A percentile compares a stretch with the other conserved stretches of the same genome.
phyloP scores from a whole-genome alignment of 1,139 yeast genomes.

The Lodderomyces margitis region DNA sequence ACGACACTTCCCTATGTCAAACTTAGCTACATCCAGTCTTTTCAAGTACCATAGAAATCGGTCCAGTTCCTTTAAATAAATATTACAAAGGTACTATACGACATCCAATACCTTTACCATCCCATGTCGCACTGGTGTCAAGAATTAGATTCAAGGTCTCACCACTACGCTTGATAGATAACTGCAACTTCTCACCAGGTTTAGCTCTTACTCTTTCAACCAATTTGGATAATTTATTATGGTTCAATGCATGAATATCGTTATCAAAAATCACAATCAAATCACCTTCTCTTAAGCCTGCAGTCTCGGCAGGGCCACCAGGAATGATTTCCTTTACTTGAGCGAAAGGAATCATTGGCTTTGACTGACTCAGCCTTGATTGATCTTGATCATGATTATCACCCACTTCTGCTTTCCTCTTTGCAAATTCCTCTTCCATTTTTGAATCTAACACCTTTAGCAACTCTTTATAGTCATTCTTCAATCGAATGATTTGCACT shows the following conservation, averaged over 20 bases:
- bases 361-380: background rate
- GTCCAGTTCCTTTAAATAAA: background rate
- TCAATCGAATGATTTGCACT: conserved; percentile 60
- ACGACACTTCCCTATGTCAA: too few species aligned
- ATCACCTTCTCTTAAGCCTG: conserved; percentile 48
- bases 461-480: conserved; percentile 63
- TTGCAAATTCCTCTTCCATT: conserved; percentile 41
- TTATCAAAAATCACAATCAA: conserved; percentile 50
- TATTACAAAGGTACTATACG: conserved; percentile 48
- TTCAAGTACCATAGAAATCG: too few species aligned
- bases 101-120: conserved; percentile 77
- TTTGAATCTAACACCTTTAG: conserved; percentile 47
- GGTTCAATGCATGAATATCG: conserved; percentile 51
- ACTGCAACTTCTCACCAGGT: conserved; percentile 27
- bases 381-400: background rate
- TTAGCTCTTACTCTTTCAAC: conserved; percentile 29
- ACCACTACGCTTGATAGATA: conserved; percentile 35
- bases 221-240: conserved; percentile 41
- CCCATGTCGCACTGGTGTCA: conserved; percentile 60
- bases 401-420: conserved; percentile 7
- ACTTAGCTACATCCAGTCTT: too few species aligned
- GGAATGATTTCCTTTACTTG: conserved; percentile 44
- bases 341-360: conserved; percentile 54
- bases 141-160: conserved; percentile 30
- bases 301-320: conserved; percentile 47